Conservation (phyloP, 192 early-diverging fungal species). For the Podila verticillata region DNA sequence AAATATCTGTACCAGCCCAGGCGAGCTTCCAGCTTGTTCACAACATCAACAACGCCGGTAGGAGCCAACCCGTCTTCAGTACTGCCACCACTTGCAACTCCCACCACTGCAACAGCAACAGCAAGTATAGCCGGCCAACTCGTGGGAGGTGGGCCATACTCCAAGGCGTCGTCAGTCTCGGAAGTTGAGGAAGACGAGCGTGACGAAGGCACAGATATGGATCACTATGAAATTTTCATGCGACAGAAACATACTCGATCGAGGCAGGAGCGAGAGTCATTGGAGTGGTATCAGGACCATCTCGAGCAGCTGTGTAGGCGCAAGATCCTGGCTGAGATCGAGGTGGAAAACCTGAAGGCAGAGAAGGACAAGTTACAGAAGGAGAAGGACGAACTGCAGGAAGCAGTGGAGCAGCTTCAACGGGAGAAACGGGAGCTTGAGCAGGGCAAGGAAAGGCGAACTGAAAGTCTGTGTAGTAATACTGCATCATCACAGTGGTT, state of each 20-base stretch:
- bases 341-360: constrained; percentile 18
- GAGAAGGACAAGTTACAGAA: constrained; percentile 8
- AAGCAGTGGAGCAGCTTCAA: constrained; percentile 27
- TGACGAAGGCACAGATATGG: background rate
- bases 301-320: constrained; percentile 31
- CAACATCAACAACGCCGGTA: background rate
- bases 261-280: background rate
- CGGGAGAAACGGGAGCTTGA: constrained; percentile 18
- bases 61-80: background rate
- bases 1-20: constrained; percentile 43
- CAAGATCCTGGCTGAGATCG: constrained; percentile 20
- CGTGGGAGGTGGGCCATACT: background rate
- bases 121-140: background rate
- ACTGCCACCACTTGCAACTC: background rate
- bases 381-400: constrained; percentile 9
- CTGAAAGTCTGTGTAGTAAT: background rate
- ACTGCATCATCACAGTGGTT: background rate
- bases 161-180: background rate
- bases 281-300: constrained; percentile 25
- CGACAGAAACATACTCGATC: background rate
- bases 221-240: background rate
- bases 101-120: background rate
- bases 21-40: background rate
- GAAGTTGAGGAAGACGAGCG: background rate
- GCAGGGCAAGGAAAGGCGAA: background rate